A percentile compares a stretch with the other conserved stretches of the same genome.
Conservation (phyloP, 1,139 yeast genomes). For the Suhomyces maxii region DNA sequence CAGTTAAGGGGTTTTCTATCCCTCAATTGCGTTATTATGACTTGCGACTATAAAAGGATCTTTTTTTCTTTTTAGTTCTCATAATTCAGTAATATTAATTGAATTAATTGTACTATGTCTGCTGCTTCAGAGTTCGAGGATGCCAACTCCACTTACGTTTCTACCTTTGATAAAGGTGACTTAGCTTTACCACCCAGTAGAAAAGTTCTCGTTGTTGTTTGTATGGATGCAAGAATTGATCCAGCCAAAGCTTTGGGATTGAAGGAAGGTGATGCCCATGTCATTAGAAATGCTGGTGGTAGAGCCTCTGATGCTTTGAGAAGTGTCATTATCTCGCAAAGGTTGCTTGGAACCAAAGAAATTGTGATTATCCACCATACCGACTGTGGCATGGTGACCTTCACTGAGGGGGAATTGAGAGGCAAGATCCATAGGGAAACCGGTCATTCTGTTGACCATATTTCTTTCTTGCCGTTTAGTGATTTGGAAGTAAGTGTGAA, state of each 20-base stretch:
- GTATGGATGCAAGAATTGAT: constrained; percentile 49
- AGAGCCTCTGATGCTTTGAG: constrained; percentile 42
- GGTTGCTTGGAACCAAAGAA: constrained; percentile 38
- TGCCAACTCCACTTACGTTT: constrained; percentile 21
- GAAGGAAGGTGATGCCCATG: constrained; percentile 46
- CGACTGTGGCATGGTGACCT: constrained; percentile 46
- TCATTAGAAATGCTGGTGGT: constrained; percentile 48
- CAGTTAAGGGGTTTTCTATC: too few species aligned
- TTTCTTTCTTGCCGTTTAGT: constrained; percentile 34
- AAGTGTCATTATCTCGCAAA: constrained; percentile 39
- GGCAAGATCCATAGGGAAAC: constrained; percentile 28
- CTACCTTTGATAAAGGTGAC: constrained; percentile 23
- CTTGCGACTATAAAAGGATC: background rate
- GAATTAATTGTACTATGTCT: constrained; percentile 16
- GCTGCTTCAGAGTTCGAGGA: constrained; percentile 26
- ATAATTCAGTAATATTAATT: too few species aligned
- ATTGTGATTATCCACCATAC: constrained; percentile 43
- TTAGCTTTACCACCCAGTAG: constrained; percentile 39
- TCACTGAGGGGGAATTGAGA: constrained; percentile 30
- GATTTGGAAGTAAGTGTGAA: constrained; percentile 34
- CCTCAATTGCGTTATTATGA: background rate
- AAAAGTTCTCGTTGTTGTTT: constrained; percentile 37
- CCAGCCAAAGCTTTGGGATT: constrained; percentile 43
- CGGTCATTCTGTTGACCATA: constrained; percentile 27
- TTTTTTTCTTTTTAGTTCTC: background rate